Evolutionary conservation across 495 filamentous ascomycete genomes (phyloP), one percentile per base, ranked within the genome.

Genomic region (Glutinoglossum americanum): DNA sequence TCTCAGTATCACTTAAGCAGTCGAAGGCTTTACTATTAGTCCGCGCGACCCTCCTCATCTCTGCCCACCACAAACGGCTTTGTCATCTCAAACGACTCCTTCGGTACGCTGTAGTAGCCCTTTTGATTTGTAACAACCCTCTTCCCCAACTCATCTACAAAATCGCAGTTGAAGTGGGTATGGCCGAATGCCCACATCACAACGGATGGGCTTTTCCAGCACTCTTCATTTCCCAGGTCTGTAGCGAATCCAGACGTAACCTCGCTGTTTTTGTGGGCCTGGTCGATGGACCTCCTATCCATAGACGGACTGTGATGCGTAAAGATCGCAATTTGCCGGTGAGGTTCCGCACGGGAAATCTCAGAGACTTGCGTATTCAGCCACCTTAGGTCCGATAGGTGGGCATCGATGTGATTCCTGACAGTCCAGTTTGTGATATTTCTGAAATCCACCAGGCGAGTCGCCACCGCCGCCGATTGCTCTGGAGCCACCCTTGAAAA

Each of bases 121-220:
- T 53, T 57, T 51, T 64, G 57, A 41, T 64, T 64, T 13, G 57
- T 26, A 6, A 62, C 35, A 0, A 64, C 57, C 54, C 53, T 41
- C 33, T 55, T 60, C 15, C 49, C 28, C 21, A 17, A 28, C 57
- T 21, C 47, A 6, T 70, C 65, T 9, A 53, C 55, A 58, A 71
- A 76, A 59, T 71, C 68, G 60, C 67, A 71, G 59, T 75, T 78
- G 61, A 67, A 76, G 64, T 80, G 77, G 9, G 77, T 80, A 61
- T 80, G 75, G 0, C 75, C 75, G 64, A 76, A 80, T 13, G 71
- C 77, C 76, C 74, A 78, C 8, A 78, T n/a, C 45, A 64, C 66
- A 4, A 80, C 76, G 1, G 60, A 61, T 5, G 55, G 51, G 32
- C 67, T 72, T 26, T 56, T 65, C 70, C 70, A 81, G 55, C 77